These are phyloP conservation scores for Komagataella populi DNA, from an alignment of 805 yeast genomes.

Conservation along the genomic window DNA sequence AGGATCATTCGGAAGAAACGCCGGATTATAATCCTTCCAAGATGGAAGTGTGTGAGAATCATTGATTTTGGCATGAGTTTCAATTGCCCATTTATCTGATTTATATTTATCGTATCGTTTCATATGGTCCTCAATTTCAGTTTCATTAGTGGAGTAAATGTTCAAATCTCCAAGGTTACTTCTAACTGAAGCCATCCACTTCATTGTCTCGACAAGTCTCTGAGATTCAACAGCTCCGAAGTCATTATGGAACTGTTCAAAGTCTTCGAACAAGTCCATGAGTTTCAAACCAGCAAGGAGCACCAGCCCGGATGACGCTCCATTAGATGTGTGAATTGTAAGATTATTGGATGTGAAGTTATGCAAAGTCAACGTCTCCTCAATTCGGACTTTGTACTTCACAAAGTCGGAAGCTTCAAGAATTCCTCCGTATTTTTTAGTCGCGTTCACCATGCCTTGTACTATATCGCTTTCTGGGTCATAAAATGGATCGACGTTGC, in stretches of 20 bases:
- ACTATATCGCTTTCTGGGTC: slow-evolving; percentile 75
- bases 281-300: slow-evolving; percentile 62
- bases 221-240: slow-evolving; percentile 40
- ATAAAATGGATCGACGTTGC: slow-evolving; percentile 66
- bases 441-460: slow-evolving; percentile 34
- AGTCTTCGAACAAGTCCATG: slow-evolving; percentile 29
- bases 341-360: slow-evolving; percentile 13
- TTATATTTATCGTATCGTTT: slow-evolving; percentile 29
- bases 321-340: slow-evolving; percentile 41
- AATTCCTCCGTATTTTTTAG: slow-evolving; percentile 52
- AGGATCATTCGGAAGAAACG: slow-evolving; percentile 63
- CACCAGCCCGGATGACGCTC: slow-evolving; percentile 80
- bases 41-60: slow-evolving; percentile 40
- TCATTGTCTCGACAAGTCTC: slow-evolving; percentile 72
- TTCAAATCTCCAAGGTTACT: slow-evolving; percentile 69
- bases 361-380: slow-evolving; percentile 26
- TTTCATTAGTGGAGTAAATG: slow-evolving; percentile 11
- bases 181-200: slow-evolving; percentile 84
- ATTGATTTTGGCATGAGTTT: slow-evolving; percentile 35
- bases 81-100: slow-evolving; percentile 42
- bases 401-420: slow-evolving; percentile 52
- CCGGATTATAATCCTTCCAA: slow-evolving; percentile 71
- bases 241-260: slow-evolving; percentile 21
- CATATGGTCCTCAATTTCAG: slow-evolving; percentile 15
- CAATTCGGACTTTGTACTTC: slow-evolving; percentile 38